Evolutionary conservation across 371 early-diverging fungal genomes (phyloP).

Genomic region (Syncephalastrum contaminatum): DNA sequence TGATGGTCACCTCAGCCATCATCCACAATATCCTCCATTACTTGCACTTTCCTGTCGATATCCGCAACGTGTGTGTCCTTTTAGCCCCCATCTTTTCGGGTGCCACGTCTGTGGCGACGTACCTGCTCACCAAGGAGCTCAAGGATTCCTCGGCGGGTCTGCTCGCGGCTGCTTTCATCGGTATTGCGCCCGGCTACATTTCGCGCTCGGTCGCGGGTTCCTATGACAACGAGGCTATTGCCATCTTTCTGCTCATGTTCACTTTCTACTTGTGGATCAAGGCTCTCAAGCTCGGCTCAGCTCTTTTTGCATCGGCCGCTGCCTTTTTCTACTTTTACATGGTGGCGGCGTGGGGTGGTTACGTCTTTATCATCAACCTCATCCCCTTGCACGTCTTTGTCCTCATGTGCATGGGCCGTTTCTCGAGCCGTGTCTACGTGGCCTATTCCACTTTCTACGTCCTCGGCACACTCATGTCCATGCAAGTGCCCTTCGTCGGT

Average conservation of each 20-base stretch:
- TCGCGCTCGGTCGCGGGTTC: slow-evolving; percentile 99
- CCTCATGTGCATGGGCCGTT: slow-evolving; percentile 95
- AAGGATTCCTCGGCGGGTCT: slow-evolving; percentile 91
- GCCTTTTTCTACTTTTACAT: slow-evolving; percentile 98
- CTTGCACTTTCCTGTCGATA: slow-evolving; percentile 93
- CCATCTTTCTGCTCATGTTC: slow-evolving; percentile 96
- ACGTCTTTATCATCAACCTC: slow-evolving; percentile 98
- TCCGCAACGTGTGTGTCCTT: slow-evolving; percentile 97
- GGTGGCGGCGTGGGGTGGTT: slow-evolving; percentile 99
- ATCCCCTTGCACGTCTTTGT: slow-evolving; percentile 97
- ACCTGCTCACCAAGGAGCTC: slow-evolving; percentile 86
- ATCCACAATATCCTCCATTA: slow-evolving; percentile 91
- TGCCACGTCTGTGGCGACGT: slow-evolving; percentile 91
- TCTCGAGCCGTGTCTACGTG: slow-evolving; percentile 90
- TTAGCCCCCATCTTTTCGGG: slow-evolving; percentile 96
- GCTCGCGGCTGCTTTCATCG: slow-evolving; percentile 95
- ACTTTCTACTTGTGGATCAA: slow-evolving; percentile 98
- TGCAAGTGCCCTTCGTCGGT: slow-evolving; percentile 99
- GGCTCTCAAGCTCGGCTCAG: slow-evolving; percentile 90
- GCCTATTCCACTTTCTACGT: slow-evolving; percentile 97
- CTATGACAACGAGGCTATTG: slow-evolving; percentile 99
- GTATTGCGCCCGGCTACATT: slow-evolving; percentile 98
- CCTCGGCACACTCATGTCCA: slow-evolving; percentile 92
- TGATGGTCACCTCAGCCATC: slow-evolving; percentile 97
- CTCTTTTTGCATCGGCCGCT: slow-evolving; percentile 81